phyloP scores from a whole-genome alignment of 2,329 filamentous ascomycete species.

The Aphanoascus verrucosus region DNA sequence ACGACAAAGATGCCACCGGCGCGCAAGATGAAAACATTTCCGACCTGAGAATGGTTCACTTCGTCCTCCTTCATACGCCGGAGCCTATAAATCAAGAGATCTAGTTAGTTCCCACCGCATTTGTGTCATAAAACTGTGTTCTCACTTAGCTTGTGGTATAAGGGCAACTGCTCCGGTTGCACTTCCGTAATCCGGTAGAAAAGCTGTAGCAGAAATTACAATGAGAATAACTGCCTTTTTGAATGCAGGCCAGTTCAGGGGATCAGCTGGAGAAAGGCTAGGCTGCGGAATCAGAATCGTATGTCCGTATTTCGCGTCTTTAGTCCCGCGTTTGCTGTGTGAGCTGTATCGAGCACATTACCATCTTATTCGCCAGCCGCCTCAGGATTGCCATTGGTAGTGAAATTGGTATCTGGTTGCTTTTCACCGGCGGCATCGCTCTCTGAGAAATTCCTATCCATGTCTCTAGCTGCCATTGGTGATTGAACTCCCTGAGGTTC shows the following conservation, averaged over 20 bases:
- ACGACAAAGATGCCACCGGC: slow-evolving; percentile 34
- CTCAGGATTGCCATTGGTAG: background rate
- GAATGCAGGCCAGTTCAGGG: slow-evolving; percentile 28
- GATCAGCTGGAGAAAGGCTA: slow-evolving; percentile 28
- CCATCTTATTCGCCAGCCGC: slow-evolving; percentile 17
- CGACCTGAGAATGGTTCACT: slow-evolving; percentile 33
- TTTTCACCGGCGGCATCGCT: background rate
- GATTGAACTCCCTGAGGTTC: background rate
- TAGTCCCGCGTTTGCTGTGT: slow-evolving; percentile 17
- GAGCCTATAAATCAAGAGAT: slow-evolving; percentile 14
- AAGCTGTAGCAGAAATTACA: slow-evolving; percentile 30
- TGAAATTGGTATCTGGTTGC: background rate
- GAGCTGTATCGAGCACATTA: slow-evolving; percentile 26
- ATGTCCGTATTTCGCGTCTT: slow-evolving; percentile 27
- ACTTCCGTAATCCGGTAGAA: slow-evolving; percentile 36
- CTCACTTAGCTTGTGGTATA: slow-evolving; percentile 28
- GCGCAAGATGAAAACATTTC: slow-evolving; percentile 38
- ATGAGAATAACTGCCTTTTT: slow-evolving; percentile 30
- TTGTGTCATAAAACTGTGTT: slow-evolving; percentile 10
- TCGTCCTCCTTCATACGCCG: slow-evolving; percentile 31
- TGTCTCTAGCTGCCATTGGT: background rate
- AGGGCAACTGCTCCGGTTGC: slow-evolving; percentile 34
- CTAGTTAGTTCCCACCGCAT: background rate
- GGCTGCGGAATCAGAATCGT: slow-evolving; percentile 33
- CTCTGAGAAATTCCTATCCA: background rate